These are phyloP conservation scores for Epicoccum sorghinum DNA, from an alignment of 2,329 filamentous ascomycete species.

Conservation along the genomic window DNA sequence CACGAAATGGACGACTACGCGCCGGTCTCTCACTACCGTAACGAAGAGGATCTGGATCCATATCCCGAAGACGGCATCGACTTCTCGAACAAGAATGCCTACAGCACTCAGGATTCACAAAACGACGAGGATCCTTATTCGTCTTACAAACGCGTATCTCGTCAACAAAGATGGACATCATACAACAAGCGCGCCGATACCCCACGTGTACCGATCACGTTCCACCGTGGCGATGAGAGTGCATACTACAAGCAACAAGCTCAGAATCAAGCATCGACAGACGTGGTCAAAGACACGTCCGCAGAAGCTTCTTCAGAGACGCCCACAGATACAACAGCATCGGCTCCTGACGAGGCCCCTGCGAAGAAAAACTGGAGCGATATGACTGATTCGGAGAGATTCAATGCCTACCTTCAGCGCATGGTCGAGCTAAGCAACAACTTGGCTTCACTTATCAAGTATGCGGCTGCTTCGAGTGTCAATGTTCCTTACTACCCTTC, in stretches of 20 bases:
- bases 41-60: slow-evolving; percentile 2
- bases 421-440: slow-evolving; percentile 13
- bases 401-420: slow-evolving; percentile 9
- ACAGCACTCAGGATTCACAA: slow-evolving; percentile 5
- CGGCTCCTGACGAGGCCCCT: neutral
- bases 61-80: slow-evolving; percentile 8
- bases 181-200: slow-evolving; percentile 10
- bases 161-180: slow-evolving; percentile 13
- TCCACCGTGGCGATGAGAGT: slow-evolving; percentile 1
- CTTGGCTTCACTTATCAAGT: slow-evolving; percentile 14
- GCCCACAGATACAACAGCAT: neutral
- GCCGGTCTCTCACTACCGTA: slow-evolving; percentile 3
- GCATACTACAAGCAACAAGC: slow-evolving; percentile 3
- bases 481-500: slow-evolving; percentile 5
- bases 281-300: neutral
- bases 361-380: slow-evolving; percentile 1
- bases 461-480: slow-evolving; percentile 9
- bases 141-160: slow-evolving; percentile 6
- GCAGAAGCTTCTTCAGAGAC: neutral
- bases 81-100: slow-evolving; percentile 4
- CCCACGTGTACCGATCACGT: neutral
- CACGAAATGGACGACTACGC: neutral
- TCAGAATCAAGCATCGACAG: neutral
- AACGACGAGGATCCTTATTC: neutral
- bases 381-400: slow-evolving; percentile 4